Evolutionary conservation across 2,329 filamentous ascomycete species (phyloP).

Genomic region (Penicillium paneum): DNA sequence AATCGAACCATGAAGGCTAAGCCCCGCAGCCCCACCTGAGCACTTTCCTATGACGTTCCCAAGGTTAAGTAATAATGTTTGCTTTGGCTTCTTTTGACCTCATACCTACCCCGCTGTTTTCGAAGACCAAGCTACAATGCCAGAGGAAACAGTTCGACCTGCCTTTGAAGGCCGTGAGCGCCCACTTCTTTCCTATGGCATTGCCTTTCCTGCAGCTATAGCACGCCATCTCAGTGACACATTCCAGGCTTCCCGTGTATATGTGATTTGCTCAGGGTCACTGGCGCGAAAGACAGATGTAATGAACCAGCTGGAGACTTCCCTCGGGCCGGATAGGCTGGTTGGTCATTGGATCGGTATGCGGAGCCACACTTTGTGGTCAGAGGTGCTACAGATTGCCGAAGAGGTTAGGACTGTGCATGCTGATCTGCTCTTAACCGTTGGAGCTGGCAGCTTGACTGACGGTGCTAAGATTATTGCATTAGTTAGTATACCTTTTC

Average conservation of each 20-base stretch:
- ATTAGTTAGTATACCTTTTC: constrained; percentile 33
- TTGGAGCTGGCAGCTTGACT: constrained; percentile 56
- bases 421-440: constrained; percentile 52
- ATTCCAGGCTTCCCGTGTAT: constrained; percentile 48
- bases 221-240: constrained; percentile 46
- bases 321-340: constrained; percentile 39
- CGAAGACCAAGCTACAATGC: constrained; percentile 12
- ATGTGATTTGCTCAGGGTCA: constrained; percentile 52
- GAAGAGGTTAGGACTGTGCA: constrained; percentile 38
- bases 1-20: not conserved
- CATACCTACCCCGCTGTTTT: too few species aligned
- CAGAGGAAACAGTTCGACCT: constrained; percentile 34
- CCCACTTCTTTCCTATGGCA: constrained; percentile 48
- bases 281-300: constrained; percentile 48
- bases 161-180: constrained; percentile 37
- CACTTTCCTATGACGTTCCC: not conserved
- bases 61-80: not conserved
- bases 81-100: not conserved
- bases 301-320: constrained; percentile 42
- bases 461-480: constrained; percentile 55
- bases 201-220: constrained; percentile 47
- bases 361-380: constrained; percentile 54
- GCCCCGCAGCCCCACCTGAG: not conserved
- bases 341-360: constrained; percentile 52
- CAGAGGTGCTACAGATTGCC: constrained; percentile 51